Percentiles rank a stretch among this genome's conserved stretches.
These are phyloP conservation scores for Silybum marianum DNA, from an alignment of 129 eudicot genomes.

Conservation along the genomic window DNA sequence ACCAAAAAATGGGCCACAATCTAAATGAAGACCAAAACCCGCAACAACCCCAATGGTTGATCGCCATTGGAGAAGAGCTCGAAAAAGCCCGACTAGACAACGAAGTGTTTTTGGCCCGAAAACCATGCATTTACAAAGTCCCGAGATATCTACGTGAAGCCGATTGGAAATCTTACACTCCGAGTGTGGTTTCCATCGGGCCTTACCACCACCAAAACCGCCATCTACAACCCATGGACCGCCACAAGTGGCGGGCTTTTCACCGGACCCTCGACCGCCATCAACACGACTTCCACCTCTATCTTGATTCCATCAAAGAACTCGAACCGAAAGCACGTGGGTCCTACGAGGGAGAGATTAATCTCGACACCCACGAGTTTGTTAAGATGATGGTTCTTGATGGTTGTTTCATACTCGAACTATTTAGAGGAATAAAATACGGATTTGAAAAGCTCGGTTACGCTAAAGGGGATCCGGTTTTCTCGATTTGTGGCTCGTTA, in stretches of 20 bases:
- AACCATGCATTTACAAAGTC: constrained; percentile 61
- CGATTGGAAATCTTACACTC: constrained; percentile 60
- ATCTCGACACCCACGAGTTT: constrained; percentile 47
- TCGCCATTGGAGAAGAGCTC: constrained; percentile 45
- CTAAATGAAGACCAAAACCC: background rate
- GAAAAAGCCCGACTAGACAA: constrained; percentile 55
- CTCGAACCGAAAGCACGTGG: constrained; percentile 63
- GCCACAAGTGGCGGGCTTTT: constrained; percentile 78
- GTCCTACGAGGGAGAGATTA: constrained; percentile 61
- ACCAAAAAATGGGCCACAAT: background rate
- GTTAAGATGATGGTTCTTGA: constrained; percentile 72
- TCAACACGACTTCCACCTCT: constrained; percentile 34
- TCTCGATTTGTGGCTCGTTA: constrained; percentile 73
- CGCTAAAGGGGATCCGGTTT: constrained; percentile 60
- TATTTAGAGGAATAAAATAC: constrained; percentile 53
- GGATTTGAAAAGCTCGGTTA: constrained; percentile 54
- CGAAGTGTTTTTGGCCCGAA: constrained; percentile 40
- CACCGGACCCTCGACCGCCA: constrained; percentile 48
- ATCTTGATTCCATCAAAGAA: constrained; percentile 49
- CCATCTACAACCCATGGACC: constrained; percentile 57
- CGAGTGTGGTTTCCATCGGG: constrained; percentile 66
- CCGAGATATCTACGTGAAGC: constrained; percentile 64
- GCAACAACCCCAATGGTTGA: constrained; percentile 58
- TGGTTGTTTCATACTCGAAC: constrained; percentile 62
- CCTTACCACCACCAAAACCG: constrained; percentile 66